phyloP scores from a whole-genome alignment of 2,329 filamentous ascomycete genomes.

The Proliferodiscus dingleyae region DNA sequence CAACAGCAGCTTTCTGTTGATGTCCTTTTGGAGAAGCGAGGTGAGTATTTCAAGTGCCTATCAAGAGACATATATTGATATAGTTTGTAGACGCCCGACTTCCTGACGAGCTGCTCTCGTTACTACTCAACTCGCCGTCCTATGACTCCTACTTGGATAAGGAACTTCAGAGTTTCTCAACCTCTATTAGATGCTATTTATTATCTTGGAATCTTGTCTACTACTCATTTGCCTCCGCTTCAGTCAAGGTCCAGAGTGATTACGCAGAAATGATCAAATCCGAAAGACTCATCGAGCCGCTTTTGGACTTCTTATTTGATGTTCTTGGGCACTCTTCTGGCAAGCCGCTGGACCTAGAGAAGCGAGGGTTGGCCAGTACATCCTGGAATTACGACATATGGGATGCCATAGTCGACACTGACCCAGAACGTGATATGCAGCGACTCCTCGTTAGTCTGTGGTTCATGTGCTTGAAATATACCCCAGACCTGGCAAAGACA shows the following conservation, averaged over 20 bases:
- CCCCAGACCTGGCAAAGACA: constrained; percentile 70
- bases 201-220: constrained; percentile 88
- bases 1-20: constrained; percentile 84
- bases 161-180: constrained; percentile 63
- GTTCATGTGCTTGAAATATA: constrained; percentile 72
- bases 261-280: constrained; percentile 77
- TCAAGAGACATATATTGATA: constrained; percentile 11
- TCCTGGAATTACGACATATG: constrained; percentile 44
- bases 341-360: constrained; percentile 68
- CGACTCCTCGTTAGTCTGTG: constrained; percentile 83
- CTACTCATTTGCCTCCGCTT: constrained; percentile 73
- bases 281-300: constrained; percentile 59
- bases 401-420: constrained; percentile 46
- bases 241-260: constrained; percentile 75
- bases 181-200: constrained; percentile 71
- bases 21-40: constrained; percentile 62
- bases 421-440: constrained; percentile 70
- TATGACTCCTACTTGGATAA: constrained; percentile 63
- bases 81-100: constrained; percentile 55
- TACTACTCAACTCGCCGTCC: constrained; percentile 74
- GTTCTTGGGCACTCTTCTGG: constrained; percentile 75
- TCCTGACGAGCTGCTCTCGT: constrained; percentile 77
- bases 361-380: constrained; percentile 51
- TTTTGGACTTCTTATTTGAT: constrained; percentile 79
- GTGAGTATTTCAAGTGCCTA: constrained; percentile 28